These are phyloP conservation scores for Trichoderma lentiforme DNA, from an alignment of 2,329 filamentous ascomycete genomes.

Conservation along the genomic window DNA sequence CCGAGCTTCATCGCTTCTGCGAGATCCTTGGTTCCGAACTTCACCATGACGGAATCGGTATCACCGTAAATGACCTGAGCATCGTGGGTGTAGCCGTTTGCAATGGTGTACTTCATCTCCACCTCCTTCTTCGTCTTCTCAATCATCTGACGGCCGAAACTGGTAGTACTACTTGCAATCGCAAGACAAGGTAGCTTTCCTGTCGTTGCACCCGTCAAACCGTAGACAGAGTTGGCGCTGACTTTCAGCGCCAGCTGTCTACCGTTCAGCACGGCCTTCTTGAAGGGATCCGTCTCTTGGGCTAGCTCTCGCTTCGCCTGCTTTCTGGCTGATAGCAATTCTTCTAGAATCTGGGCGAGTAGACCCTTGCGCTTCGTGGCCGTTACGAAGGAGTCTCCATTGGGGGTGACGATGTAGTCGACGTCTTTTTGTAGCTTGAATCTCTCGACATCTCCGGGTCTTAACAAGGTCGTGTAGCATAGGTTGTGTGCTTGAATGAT, in stretches of 20 bases:
- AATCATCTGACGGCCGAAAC: slow-evolving; percentile 98
- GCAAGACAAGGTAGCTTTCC: slow-evolving; percentile 93
- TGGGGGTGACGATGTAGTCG: slow-evolving; percentile 95
- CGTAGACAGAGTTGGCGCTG: slow-evolving; percentile 97
- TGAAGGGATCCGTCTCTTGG: slow-evolving; percentile 89
- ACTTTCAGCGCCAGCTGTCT: slow-evolving; percentile 94
- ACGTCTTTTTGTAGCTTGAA: slow-evolving; percentile 78
- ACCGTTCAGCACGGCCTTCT: slow-evolving; percentile 96
- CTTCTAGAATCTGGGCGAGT: slow-evolving; percentile 91
- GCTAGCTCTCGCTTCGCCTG: slow-evolving; percentile 88
- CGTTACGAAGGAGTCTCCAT: slow-evolving; percentile 90
- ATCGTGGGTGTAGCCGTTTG: slow-evolving; percentile 91
- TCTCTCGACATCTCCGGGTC: slow-evolving; percentile 69
- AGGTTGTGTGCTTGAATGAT: slow-evolving; percentile 99
- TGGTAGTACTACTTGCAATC: slow-evolving; percentile 95
- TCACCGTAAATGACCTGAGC: slow-evolving; percentile 98
- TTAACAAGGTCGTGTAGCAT: slow-evolving; percentile 89
- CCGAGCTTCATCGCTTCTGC: slow-evolving; percentile 89
- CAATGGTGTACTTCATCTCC: slow-evolving; percentile 82
- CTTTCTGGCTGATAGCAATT: slow-evolving; percentile 87
- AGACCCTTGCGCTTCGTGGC: slow-evolving; percentile 85
- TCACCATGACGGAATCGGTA: slow-evolving; percentile 99
- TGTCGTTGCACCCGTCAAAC: slow-evolving; percentile 90
- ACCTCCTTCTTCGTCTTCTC: slow-evolving; percentile 97
- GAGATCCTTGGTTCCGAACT: slow-evolving; percentile 87